Percentiles rank a stretch among this genome's conserved stretches.
Evolutionary conservation across 352 stramenopile genomes (phyloP).

Genomic region (Globisporangium cystogenes): DNA sequence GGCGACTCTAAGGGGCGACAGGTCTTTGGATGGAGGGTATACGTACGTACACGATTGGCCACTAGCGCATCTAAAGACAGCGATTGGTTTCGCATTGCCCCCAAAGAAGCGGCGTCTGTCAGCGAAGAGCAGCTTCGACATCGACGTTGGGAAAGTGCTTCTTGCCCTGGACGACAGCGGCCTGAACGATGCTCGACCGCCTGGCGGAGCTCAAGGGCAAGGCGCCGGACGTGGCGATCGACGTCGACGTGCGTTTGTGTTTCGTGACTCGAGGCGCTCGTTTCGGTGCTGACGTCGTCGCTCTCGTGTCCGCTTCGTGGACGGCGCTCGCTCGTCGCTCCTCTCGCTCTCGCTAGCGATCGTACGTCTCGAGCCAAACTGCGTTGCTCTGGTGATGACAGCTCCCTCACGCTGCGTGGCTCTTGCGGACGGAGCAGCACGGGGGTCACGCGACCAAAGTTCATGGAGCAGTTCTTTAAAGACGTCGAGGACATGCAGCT

Average conservation of each 20-base stretch:
- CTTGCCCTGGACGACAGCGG: too few species aligned
- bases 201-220: constrained; percentile 71
- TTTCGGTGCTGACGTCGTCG: neutral
- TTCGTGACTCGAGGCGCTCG: neutral
- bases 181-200: constrained; percentile 65
- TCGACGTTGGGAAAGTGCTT: too few species aligned
- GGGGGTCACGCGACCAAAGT: constrained; percentile 64
- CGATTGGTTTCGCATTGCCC: too few species aligned
- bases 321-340: neutral
- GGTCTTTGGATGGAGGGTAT: too few species aligned
- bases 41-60: too few species aligned
- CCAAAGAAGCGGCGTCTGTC: too few species aligned
- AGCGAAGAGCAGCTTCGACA: too few species aligned
- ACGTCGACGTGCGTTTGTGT: constrained; percentile 45
- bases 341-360: constrained; percentile 5
- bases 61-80: too few species aligned
- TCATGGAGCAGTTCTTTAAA: constrained; percentile 95
- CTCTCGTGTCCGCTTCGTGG: neutral
- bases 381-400: neutral
- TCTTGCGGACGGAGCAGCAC: constrained; percentile 14
- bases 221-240: constrained; percentile 39
- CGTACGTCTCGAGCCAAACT: neutral
- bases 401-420: neutral
- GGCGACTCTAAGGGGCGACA: too few species aligned
- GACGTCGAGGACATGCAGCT: constrained; percentile 94